Conservation (phyloP, 495 filamentous ascomycete species). For the Bryoglossum gracile region DNA sequence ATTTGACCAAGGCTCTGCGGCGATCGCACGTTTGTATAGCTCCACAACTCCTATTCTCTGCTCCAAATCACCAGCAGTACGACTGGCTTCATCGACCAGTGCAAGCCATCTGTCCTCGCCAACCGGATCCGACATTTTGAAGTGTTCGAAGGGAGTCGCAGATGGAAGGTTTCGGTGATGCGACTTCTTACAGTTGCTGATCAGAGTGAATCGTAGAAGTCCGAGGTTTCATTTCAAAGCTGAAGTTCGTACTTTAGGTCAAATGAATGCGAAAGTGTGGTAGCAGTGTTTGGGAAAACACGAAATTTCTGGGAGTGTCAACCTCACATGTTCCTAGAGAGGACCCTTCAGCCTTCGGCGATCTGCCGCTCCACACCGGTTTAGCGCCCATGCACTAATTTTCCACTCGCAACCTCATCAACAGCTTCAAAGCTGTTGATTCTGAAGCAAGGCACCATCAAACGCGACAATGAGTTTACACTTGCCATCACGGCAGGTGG, state of each 20-base stretch:
- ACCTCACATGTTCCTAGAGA: neutral
- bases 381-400: neutral
- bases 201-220: neutral
- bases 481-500: slow-evolving; percentile 24
- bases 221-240: slow-evolving; percentile 8
- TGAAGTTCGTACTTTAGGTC: neutral
- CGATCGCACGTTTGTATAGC: slow-evolving; percentile 68
- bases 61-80: slow-evolving; percentile 44
- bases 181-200: neutral
- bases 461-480: slow-evolving; percentile 26
- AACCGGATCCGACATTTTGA: slow-evolving; percentile 33
- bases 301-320: neutral
- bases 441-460: too few relatives aligned
- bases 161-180: too few relatives aligned
- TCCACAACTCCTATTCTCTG: slow-evolving; percentile 69
- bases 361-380: neutral
- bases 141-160: neutral
- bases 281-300: neutral
- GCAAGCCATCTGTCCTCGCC: slow-evolving; percentile 50
- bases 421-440: neutral
- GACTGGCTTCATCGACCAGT: slow-evolving; percentile 43
- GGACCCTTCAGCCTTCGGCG: neutral
- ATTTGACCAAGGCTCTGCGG: slow-evolving; percentile 75
- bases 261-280: neutral
- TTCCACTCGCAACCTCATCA: too few relatives aligned